Evolutionary conservation across 306 rosid species (phyloP), one percentile per base, ranked within the genome.

Genomic region (Sophora flavescens): DNA sequence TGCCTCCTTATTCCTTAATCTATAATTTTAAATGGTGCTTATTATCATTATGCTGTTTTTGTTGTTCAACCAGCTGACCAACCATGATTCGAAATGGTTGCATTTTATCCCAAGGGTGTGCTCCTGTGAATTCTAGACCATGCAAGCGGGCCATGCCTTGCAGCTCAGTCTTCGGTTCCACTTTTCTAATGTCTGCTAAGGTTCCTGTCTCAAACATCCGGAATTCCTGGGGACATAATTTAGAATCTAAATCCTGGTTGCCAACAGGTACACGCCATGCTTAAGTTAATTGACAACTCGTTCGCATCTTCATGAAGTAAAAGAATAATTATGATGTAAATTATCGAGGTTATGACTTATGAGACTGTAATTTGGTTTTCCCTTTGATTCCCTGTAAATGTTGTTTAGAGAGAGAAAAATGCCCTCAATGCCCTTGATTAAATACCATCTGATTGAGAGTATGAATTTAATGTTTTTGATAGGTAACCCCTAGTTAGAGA

Each of bases 71-170:
- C 84, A 92, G 93, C 83, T 83, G 47, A 53, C 44, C 45, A 57
- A 82, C 67, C 77, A 93, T 93, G 95, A 81, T 89, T 79, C 85
- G 51, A 45, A 86, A 82, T 72, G 88, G 86, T 38, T 79, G 88
- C 78, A 65, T 77, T 64, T 63, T 76, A 65, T 80, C 90, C 76
- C 73, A 84, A 53, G 89, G 88, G 83, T 77, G 44, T 74, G 82
- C 42, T 18, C 74, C 87, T 76, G 7, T 86, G 52, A 82, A 63
- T 79, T 76, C 81, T 33, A 56, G 86, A 81, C 63, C 62, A 14
- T 58, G 50, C 60, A 88, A 63, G 63, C 62, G 63, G 10, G 42
- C 50, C 6, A 15, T 66, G 59, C 68, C 88, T 13, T 17, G 59
- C 48, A 39, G 57, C 48, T 56, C 88, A 33, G 44, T 82, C 26